Percentiles rank a stretch among this genome's conserved stretches.
Evolutionary conservation across 768 basidiomycete species (phyloP).

Genomic region (Mycena polygramma): DNA sequence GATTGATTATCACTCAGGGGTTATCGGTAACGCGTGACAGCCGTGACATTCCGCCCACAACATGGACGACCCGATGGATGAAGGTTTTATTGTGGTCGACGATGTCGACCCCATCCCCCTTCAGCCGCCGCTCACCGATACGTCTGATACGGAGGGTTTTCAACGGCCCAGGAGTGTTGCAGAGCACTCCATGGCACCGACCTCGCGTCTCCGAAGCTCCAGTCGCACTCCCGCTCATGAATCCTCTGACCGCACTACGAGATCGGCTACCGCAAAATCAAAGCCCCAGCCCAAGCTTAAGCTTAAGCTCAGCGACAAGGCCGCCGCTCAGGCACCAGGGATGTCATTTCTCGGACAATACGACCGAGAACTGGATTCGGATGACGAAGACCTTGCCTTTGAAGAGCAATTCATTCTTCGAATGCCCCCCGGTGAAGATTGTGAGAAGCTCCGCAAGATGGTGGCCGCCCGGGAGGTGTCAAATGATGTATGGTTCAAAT

Average conservation of each 20-base stretch:
- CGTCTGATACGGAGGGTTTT: slow-evolving; percentile 8
- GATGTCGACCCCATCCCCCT: slow-evolving; percentile 34
- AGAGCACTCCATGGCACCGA: slow-evolving; percentile 31
- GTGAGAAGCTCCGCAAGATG: slow-evolving; percentile 85
- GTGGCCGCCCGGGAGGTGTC: slow-evolving; percentile 81
- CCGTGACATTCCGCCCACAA: slow-evolving; percentile 15
- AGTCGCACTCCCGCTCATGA: slow-evolving; percentile 43
- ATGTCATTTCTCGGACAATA: slow-evolving; percentile 92
- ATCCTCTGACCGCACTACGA: slow-evolving; percentile 65
- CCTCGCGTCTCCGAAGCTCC: slow-evolving; percentile 35
- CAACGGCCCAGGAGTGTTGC: slow-evolving; percentile 24
- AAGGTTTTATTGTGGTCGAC: slow-evolving; percentile 41
- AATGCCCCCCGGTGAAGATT: slow-evolving; percentile 88
- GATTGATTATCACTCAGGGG: no score
- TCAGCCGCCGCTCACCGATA: slow-evolving; percentile 17
- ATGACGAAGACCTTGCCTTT: slow-evolving; percentile 94
- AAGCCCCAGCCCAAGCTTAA: slow-evolving; percentile 84
- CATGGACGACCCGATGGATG: slow-evolving; percentile 35
- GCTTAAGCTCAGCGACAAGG: slow-evolving; percentile 88
- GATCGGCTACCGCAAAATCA: slow-evolving; percentile 63
- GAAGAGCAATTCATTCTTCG: slow-evolving; percentile 97
- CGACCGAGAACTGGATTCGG: slow-evolving; percentile 94
- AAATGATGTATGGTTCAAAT: slow-evolving; percentile 97
- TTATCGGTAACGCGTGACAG: background rate
- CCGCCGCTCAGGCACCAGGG: slow-evolving; percentile 83